Percentiles rank a stretch among this genome's conserved stretches.
Conservation (phyloP, 305 asterid species). For the Euphrasia arctica region DNA sequence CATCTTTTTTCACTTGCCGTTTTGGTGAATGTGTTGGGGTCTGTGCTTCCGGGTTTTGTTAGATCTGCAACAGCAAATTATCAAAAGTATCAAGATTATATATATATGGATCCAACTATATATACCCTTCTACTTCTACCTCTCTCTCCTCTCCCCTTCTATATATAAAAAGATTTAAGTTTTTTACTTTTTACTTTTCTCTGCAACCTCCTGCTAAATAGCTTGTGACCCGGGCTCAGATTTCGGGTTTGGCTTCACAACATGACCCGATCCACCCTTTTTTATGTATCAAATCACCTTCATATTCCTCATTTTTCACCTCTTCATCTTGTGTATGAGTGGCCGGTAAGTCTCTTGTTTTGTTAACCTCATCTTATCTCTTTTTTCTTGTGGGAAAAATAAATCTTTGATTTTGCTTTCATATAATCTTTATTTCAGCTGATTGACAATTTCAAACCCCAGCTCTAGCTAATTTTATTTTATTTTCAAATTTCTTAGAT, state of each 20-base stretch:
- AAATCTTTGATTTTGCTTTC: too few relatives aligned
- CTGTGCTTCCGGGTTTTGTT: constrained; percentile 70
- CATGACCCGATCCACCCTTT: constrained; percentile 27
- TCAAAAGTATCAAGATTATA: constrained; percentile 18
- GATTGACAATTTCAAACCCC: too few relatives aligned
- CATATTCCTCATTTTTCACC: too few relatives aligned
- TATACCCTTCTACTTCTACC: too few relatives aligned
- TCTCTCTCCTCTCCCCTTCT: too few relatives aligned
- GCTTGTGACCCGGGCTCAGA: not conserved
- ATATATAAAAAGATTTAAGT: not conserved
- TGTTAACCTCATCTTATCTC: not conserved
- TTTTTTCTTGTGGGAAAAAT: too few relatives aligned
- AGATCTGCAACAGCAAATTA: constrained; percentile 50
- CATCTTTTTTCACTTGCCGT: constrained; percentile 39
- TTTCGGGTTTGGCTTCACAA: constrained; percentile 2
- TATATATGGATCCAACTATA: too few relatives aligned
- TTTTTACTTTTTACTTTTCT: not conserved
- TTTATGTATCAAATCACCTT: too few relatives aligned
- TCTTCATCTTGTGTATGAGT: not conserved
- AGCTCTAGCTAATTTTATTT: not conserved
- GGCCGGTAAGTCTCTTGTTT: not conserved
- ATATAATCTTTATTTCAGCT: too few relatives aligned
- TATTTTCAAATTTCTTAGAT: not conserved
- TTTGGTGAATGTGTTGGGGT: constrained; percentile 75
- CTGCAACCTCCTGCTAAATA: too few relatives aligned